Evolutionary conservation across 768 basidiomycete species (phyloP), one percentile per base, ranked within the genome.

Genomic region (Coprinellus aureogranulatus): DNA sequence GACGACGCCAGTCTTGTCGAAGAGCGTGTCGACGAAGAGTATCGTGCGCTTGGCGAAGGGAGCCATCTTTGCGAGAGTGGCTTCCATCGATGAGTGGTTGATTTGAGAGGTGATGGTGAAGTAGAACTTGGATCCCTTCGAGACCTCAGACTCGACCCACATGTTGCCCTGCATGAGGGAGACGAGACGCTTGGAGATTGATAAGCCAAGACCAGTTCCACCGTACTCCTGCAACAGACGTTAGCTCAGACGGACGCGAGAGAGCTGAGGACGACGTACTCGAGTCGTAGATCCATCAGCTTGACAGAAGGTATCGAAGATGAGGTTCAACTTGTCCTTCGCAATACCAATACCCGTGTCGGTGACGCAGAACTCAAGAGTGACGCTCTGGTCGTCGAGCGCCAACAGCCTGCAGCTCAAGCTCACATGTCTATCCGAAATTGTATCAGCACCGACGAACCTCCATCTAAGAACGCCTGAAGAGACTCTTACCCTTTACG

Each of bases 331-430:
- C 77, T 98, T 98, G 72, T 98, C 97, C 70, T 94, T 94, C 55
- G 96, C 94, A 69, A 99, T 98, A 53, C 97, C 97, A 65, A 99
- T 99, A 55, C 97, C 97, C 1, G 95, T 98, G 68, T 99, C 97
- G 53, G 90, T 89, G 22, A 98, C 95, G 67, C 95, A 97, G 79
- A 99, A 97, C 74, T 98, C 94, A 22, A 99, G 77, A 26, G 92
- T 94, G 25, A 94, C 92, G 58, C 84, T 88, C 68, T 87, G 82
- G 61, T 92, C 89, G 59, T 94, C 92, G 61, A 88, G 71, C 4
- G 87, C 86, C 44, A 93, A 74, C 57, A 94, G 74, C 23, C 94
- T 78, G 55, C 90, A 94, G 70, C 87, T 93, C 10, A 98, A 81
- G 2, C 93, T 91, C 31, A 99, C 96, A 59, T 91, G 88, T 1